A percentile compares a stretch with the other conserved stretches of the same genome.
Conservation (phyloP, 2,329 filamentous ascomycete species). For the Plenodomus lindquistii region DNA sequence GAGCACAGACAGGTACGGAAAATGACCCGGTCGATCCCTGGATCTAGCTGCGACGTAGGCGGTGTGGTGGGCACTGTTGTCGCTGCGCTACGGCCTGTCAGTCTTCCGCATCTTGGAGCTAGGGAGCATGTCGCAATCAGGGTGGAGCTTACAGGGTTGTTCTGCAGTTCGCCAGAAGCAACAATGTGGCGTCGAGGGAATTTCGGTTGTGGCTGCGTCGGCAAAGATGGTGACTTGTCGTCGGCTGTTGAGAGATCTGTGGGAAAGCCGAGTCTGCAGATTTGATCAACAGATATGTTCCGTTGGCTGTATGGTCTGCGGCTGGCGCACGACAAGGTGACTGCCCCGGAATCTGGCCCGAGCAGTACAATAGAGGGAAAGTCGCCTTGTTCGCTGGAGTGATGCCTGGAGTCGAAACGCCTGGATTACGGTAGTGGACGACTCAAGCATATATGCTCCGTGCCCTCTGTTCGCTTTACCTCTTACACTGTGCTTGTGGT, state of each 20-base stretch:
- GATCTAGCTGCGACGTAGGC: slow-evolving; percentile 36
- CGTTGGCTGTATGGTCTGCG: neutral
- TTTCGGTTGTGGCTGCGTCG: slow-evolving; percentile 40
- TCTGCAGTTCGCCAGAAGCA: slow-evolving; percentile 39
- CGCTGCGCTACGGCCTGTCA: slow-evolving; percentile 40
- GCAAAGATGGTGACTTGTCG: slow-evolving; percentile 34
- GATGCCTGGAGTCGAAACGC: slow-evolving; percentile 10
- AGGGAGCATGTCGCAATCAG: slow-evolving; percentile 33
- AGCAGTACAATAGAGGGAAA: neutral
- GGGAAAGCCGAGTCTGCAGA: slow-evolving; percentile 31
- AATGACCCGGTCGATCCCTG: slow-evolving; percentile 27
- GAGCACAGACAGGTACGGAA: slow-evolving; percentile 39
- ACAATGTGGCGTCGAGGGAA: slow-evolving; percentile 38
- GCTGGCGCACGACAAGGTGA: slow-evolving; percentile 2
- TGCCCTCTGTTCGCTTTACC: slow-evolving; percentile 32
- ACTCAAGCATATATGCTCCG: slow-evolving; percentile 43
- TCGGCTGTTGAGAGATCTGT: slow-evolving; percentile 37
- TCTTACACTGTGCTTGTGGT: slow-evolving; percentile 31
- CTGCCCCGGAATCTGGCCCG: neutral
- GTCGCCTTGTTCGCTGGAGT: neutral
- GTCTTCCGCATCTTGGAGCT: slow-evolving; percentile 31
- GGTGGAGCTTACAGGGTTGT: slow-evolving; percentile 43
- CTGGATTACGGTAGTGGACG: slow-evolving; percentile 22
- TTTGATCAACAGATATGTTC: slow-evolving; percentile 4
- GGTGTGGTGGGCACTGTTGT: slow-evolving; percentile 28